phyloP scores from a whole-genome alignment of 129 eudicot genomes.

The Saposhnikovia divaricata region DNA sequence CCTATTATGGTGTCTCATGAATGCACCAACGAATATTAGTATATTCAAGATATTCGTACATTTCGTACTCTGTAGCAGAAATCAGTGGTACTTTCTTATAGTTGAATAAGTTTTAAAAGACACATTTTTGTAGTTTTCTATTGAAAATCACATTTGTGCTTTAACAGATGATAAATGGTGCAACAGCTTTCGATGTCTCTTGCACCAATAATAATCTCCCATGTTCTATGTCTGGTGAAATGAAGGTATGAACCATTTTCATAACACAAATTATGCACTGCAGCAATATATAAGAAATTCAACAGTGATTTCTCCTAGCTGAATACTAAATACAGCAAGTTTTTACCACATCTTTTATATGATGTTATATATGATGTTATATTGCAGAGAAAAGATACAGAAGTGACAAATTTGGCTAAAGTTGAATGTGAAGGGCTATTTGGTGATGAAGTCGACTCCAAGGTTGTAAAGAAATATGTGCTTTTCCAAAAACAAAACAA shows the following conservation, averaged over 20 bases:
- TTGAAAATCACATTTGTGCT: conserved; percentile 7
- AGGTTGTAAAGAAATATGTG: conserved; percentile 25
- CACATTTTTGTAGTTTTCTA: not conserved
- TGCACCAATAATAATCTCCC: conserved; percentile 10
- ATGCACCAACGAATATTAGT: not conserved
- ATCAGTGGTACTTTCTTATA: not conserved
- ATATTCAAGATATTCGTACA: not conserved
- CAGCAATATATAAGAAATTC: conserved; percentile 2
- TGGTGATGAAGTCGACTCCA: conserved; percentile 15
- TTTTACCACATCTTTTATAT: not conserved
- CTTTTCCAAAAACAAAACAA: conserved; percentile 49
- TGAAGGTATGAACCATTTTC: conserved; percentile 19
- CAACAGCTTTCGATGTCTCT: conserved; percentile 11
- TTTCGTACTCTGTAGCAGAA: not conserved
- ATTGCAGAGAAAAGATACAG: conserved; percentile 19
- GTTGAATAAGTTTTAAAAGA: not conserved
- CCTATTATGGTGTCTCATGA: not conserved
- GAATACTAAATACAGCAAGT: not conserved
- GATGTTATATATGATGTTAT: not conserved
- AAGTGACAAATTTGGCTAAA: conserved; percentile 11
- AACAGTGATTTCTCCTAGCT: not conserved
- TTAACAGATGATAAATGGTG: conserved; percentile 29
- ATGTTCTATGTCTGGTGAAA: conserved; percentile 14
- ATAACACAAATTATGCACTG: not conserved
- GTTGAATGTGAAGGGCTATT: conserved; percentile 21